Evolutionary conservation across 768 basidiomycete genomes (phyloP), one percentile per base, ranked within the genome.

Genomic region (Termitomyces sp.): DNA sequence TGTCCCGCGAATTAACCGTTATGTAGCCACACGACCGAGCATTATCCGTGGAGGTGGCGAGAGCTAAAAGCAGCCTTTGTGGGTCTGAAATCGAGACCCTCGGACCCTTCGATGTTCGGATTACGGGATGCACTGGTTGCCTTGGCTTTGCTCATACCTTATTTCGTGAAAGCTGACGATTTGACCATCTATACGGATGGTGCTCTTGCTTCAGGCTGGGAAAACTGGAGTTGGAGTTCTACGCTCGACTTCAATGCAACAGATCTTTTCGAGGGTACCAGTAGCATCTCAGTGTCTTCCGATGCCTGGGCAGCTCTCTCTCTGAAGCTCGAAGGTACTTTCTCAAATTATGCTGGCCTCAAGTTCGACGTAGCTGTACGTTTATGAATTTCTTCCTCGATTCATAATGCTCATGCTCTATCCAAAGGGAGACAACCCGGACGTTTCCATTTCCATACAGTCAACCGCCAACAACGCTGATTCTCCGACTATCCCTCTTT

Each of bases 161-260:
- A 61, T 32, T 54, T 65, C 21, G 49, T 66, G 30, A 58, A 56
- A 32, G 64, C 61, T 16, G 71, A 71, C 16, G 77, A 80, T 66
- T 62, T 76, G 41, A 55, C 63, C 42, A 68, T 79, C 52, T 80
- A 79, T 61, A 70, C 70, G 11, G 77, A 79, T 63, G 63, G 61
- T 44, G 66, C 67, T 23, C 74, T 81, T 40, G 70, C 73, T 19
- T 58, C 69, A 25, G 76, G 75, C 17, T 80, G 79, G 79, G 72
- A 81, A 55, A 70, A 81, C 66, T 81, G 79, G 79, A 76, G 76
- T 57, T 81, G 79, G 79, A 68, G 73, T 56, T 74, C 70, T 39
- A 68, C 63, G 32, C 67, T 79, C 50, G 63, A 76, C 65, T 79
- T 70, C 55, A 75, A 68, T 19, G 76, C 78, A 8, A 79, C 77